phyloP scores from a whole-genome alignment of 1,284 basidiomycete species.

The Melampsora larici-populina region DNA sequence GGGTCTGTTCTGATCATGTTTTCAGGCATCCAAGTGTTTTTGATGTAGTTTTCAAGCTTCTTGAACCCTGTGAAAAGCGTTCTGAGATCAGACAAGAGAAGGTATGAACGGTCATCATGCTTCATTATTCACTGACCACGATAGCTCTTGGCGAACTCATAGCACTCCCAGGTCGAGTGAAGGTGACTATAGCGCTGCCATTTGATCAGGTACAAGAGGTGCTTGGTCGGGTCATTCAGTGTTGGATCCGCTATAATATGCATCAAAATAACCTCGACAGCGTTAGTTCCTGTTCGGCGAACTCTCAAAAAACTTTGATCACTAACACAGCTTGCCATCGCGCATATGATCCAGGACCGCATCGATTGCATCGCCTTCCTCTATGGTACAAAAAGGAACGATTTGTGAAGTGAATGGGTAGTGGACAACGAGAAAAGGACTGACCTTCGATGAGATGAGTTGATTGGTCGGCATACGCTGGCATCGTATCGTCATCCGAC shows the following conservation, averaged over 20 bases:
- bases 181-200: conserved; percentile 57
- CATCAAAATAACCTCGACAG: neutral
- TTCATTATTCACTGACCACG: conserved; percentile 82
- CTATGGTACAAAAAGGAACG: conserved; percentile 2
- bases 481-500: conserved; percentile 52
- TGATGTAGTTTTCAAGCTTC: conserved; percentile 98
- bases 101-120: neutral
- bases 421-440: neutral
- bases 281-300: neutral
- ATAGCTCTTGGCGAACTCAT: conserved; percentile 58
- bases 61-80: conserved; percentile 67
- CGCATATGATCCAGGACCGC: conserved; percentile 56
- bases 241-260: conserved; percentile 49
- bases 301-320: neutral
- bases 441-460: conserved; percentile 32
- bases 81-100: neutral
- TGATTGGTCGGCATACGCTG: conserved; percentile 46
- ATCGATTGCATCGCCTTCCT: conserved; percentile 55
- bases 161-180: conserved; percentile 48
- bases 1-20: conserved; percentile 68
- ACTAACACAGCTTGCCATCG: conserved; percentile 50
- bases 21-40: conserved; percentile 67
- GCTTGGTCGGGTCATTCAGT: conserved; percentile 54
- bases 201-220: conserved; percentile 57
- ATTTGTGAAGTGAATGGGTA: neutral